phyloP scores from a whole-genome alignment of 2,329 filamentous ascomycete genomes.

The Pseudogymnoascus sp. region DNA sequence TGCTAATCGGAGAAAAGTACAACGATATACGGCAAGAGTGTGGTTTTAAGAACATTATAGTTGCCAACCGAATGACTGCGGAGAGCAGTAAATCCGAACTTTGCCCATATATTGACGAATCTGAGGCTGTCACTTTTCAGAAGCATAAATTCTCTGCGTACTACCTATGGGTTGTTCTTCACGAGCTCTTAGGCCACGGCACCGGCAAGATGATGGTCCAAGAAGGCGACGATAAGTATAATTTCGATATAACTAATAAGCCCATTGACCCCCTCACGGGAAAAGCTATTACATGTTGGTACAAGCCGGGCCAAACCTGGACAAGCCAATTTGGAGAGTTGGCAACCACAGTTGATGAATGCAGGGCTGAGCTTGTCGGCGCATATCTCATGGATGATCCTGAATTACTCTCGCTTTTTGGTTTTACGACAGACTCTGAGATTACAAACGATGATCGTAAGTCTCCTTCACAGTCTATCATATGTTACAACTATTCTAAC shows the following conservation, averaged over 20 bases:
- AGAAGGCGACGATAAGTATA: constrained; percentile 47
- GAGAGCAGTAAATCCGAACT: constrained; percentile 37
- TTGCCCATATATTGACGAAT: constrained; percentile 50
- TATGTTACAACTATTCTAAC: constrained; percentile 13
- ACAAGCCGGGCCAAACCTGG: constrained; percentile 57
- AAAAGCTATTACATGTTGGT: constrained; percentile 48
- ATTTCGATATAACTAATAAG: constrained; percentile 51
- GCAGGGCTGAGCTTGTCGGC: constrained; percentile 35
- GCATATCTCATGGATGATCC: constrained; percentile 37
- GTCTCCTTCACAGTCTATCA: constrained; percentile 10
- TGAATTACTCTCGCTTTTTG: constrained; percentile 37
- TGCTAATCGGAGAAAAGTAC: constrained; percentile 32
- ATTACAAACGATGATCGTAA: constrained; percentile 34
- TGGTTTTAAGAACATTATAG: constrained; percentile 58
- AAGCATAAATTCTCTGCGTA: constrained; percentile 58
- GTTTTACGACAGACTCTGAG: constrained; percentile 30
- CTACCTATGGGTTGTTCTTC: constrained; percentile 64
- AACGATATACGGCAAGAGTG: constrained; percentile 49
- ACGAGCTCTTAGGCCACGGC: constrained; percentile 58
- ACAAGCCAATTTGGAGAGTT: constrained; percentile 51
- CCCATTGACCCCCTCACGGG: constrained; percentile 48
- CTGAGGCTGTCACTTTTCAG: constrained; percentile 53
- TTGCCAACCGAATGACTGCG: constrained; percentile 48
- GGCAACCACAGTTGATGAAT: constrained; percentile 54
- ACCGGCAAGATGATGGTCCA: constrained; percentile 53